phyloP scores from a whole-genome alignment of 768 basidiomycete species.

The Boletellus ananas region DNA sequence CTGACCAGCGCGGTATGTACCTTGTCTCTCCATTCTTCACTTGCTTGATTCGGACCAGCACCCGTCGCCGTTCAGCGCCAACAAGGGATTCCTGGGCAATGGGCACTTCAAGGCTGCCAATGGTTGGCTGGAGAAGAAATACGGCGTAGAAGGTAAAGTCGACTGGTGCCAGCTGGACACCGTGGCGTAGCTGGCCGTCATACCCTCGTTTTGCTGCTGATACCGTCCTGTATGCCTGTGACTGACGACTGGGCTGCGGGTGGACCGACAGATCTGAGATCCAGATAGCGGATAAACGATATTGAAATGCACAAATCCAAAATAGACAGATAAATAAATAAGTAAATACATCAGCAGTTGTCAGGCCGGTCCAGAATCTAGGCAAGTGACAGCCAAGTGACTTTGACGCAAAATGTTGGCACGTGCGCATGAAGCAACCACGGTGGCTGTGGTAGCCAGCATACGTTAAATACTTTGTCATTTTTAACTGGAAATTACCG shows the following conservation, averaged over 20 bases:
- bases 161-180: slow-evolving; percentile 60
- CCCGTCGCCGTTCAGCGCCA: slow-evolving; percentile 78
- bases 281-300: slow-evolving; percentile 11
- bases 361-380: not conserved
- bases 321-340: slow-evolving; percentile 5
- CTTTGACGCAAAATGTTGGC: slow-evolving; percentile 12
- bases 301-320: slow-evolving; percentile 27
- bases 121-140: slow-evolving; percentile 77
- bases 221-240: slow-evolving; percentile 23
- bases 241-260: slow-evolving; percentile 22
- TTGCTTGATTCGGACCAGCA: slow-evolving; percentile 50
- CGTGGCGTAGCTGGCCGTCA: slow-evolving; percentile 16
- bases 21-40: slow-evolving; percentile 19
- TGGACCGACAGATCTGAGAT: slow-evolving; percentile 22
- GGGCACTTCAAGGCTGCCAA: slow-evolving; percentile 86
- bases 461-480: slow-evolving; percentile 31
- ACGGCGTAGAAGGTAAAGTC: slow-evolving; percentile 68
- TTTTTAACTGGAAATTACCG: slow-evolving; percentile 20
- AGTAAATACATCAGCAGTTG: not conserved
- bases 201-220: slow-evolving; percentile 27
- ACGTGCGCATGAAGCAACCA: slow-evolving; percentile 15
- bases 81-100: slow-evolving; percentile 82
- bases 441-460: slow-evolving; percentile 28
- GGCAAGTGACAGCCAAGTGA: slow-evolving; percentile 3
- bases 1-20: slow-evolving; percentile 67